Base-by-base conservation (phyloP, 129 eudicot species). In the Apium graveolens region DNA sequence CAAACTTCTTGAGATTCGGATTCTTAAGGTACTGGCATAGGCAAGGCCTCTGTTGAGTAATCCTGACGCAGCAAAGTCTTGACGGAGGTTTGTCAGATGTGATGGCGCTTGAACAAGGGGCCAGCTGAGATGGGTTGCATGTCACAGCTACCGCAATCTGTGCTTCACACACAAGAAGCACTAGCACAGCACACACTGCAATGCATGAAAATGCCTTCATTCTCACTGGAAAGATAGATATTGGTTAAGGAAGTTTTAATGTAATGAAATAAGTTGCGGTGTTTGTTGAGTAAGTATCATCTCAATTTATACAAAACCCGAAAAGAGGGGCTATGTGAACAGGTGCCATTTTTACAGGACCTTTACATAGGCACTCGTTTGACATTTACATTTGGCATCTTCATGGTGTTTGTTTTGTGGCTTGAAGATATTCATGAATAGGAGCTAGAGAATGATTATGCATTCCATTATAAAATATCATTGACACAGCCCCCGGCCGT, bases 21-120 rank as follows among this genome's bases (percentile, higher is more conserved):
- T 90, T 80, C 80, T 31, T 87, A 81, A 81, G 48, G 81, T 89
- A 89, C 83, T 78, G 76, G 62, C 91, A 89, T 8, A 89, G 86
- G 77, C 94, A 89, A 57, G 91, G 91, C 81, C 53, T 83, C 57
- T 90, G 95, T 31, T 90, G 76, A 77, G 62, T 85, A 13, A 90
- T 32, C 84, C 79, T 90, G 3, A 46, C 26, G 81, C 94, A 89
- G 66, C 94, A 89, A 16, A 35, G 16, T 2, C 42, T 17, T 5
- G 85, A 66, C 0, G 94, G 94, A 41, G 79, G 43, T 5, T 66
- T 0, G 13, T 80, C 6, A 11, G 96, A 81, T 5, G 85, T 37
- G 78, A 89, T 79, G 3, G 91, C 88, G 5, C 75, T 1, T 24
- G 74, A 46, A 57, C 91, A 88, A 14, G 89, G 87, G 24, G 74